A percentile compares a stretch with the other conserved stretches of the same genome.
Conservation (phyloP, 306 rosid genomes). For the Macrotyloma uniflorum region DNA sequence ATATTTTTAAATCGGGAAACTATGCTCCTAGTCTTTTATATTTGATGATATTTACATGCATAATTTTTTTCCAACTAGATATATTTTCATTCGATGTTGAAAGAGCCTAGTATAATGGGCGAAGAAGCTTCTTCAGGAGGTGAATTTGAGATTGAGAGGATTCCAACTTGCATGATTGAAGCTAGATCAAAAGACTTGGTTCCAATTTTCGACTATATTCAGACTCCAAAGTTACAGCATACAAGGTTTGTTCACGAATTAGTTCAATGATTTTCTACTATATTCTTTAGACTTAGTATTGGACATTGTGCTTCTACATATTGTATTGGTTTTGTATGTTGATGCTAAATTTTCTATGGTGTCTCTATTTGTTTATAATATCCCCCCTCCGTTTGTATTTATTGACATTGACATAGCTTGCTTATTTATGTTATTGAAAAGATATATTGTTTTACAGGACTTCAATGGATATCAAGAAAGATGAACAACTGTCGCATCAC, state of each 20-base stretch:
- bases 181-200: slow-evolving; percentile 78
- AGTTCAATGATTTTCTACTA: slow-evolving; percentile 7
- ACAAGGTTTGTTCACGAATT: slow-evolving; percentile 56
- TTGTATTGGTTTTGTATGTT: slow-evolving; percentile 3
- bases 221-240: slow-evolving; percentile 54
- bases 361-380: background rate
- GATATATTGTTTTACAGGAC: slow-evolving; percentile 47
- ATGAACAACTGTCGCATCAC: slow-evolving; percentile 51
- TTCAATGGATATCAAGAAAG: slow-evolving; percentile 48
- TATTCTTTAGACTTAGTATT: background rate
- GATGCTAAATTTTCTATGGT: background rate
- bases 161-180: slow-evolving; percentile 68
- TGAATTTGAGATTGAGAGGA: slow-evolving; percentile 81
- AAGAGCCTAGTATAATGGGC: slow-evolving; percentile 55
- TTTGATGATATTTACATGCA: slow-evolving; percentile 27
- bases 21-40: slow-evolving; percentile 1
- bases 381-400: background rate
- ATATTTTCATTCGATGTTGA: slow-evolving; percentile 70
- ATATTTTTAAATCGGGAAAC: slow-evolving; percentile 15
- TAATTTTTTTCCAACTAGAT: slow-evolving; percentile 58
- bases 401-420: background rate
- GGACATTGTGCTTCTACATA: background rate
- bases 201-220: slow-evolving; percentile 76
- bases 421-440: background rate
- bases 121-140: slow-evolving; percentile 58